Base-by-base conservation (phyloP, 2,329 filamentous ascomycete species). In the Tolypocladium pustulatum region DNA sequence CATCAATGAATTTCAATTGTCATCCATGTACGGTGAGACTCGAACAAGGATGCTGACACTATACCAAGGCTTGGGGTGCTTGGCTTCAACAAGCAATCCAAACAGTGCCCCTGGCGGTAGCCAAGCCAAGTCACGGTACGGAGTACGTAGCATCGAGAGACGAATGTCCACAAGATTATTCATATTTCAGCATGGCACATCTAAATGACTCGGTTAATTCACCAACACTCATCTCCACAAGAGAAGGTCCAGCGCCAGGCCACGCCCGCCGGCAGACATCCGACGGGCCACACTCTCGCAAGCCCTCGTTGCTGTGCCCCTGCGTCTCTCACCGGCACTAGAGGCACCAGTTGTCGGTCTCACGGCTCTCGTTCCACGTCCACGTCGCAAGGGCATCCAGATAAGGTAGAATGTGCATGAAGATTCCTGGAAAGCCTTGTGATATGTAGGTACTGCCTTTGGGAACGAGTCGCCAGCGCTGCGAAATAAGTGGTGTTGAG, bases 211-310 rank as follows among this genome's bases (percentile, higher is more conserved):
- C n/a, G n/a, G n/a, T n/a, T 43, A 38, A 38, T 49, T 54, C 57
- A 57, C 57, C 41, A 38, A 22, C 25, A 55, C 13, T 20, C 56
- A 37, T 32, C 40, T 57, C 32, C 34, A 17, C 34, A 55, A 34
- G 40, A 59, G 12, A 56, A n/a, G 9, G 59, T 32, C 52, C 59
- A 62, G n/a, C 54, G 52, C 61, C 46, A 58, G 41, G 46, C 27
- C 56, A 59, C 54, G 17, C 37, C 37, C 4, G n/a, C n/a, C 12
- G 22, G 41, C n/a, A 3, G 22, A 46, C 22, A 4, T 49, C 25
- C 22, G n/a, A 49, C 22, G 32, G 9, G 9, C 32, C 9, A 9
- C 32, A 9, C 9, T 34, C 32, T 34, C 4, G 9, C 32, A 34
- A 4, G 32, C 5, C 32, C 32, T 34, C 5, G 32, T 9, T 34